These are phyloP conservation scores for Fusarium succisae DNA, from an alignment of 2,329 filamentous ascomycete genomes.

Conservation along the genomic window DNA sequence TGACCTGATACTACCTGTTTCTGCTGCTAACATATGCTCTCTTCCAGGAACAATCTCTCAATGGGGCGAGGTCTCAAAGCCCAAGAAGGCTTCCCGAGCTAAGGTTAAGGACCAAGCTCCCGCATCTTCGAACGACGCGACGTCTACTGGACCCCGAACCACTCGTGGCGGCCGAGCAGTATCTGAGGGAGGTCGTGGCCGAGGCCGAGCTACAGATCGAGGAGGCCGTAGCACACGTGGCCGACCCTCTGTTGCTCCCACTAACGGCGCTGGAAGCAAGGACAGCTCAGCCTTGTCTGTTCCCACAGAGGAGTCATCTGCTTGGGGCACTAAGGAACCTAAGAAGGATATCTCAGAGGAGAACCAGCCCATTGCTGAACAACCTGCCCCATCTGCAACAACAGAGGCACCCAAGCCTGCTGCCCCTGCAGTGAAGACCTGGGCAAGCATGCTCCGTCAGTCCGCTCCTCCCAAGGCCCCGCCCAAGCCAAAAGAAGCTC, in stretches of 20 bases:
- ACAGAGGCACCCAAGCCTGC: constrained; percentile 52
- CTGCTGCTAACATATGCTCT: constrained; percentile 43
- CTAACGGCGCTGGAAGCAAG: constrained; percentile 70
- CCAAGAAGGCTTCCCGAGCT: constrained; percentile 78
- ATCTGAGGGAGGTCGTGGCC: constrained; percentile 69
- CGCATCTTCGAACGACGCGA: constrained; percentile 59
- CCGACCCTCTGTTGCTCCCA: constrained; percentile 64
- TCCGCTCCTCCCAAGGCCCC: constrained; percentile 66
- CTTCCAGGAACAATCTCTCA: constrained; percentile 77
- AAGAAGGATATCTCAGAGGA: constrained; percentile 48
- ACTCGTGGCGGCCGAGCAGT: constrained; percentile 70
- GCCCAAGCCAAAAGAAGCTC: constrained; percentile 63
- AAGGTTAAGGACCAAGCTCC: constrained; percentile 74
- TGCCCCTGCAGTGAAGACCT: constrained; percentile 64
- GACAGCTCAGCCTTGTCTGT: constrained; percentile 66
- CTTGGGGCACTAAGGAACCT: constrained; percentile 56
- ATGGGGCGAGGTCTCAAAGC: constrained; percentile 85
- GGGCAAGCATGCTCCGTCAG: constrained; percentile 79
- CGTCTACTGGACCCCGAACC: constrained; percentile 56
- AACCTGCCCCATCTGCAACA: constrained; percentile 45
- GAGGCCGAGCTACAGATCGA: constrained; percentile 70
- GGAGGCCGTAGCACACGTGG: constrained; percentile 71
- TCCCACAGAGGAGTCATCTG: constrained; percentile 74
- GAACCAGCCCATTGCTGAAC: constrained; percentile 45
- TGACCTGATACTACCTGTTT: background rate